Evolutionary conservation across 192 early-diverging fungal species (phyloP).

Genomic region (Chytriomyces confervae): DNA sequence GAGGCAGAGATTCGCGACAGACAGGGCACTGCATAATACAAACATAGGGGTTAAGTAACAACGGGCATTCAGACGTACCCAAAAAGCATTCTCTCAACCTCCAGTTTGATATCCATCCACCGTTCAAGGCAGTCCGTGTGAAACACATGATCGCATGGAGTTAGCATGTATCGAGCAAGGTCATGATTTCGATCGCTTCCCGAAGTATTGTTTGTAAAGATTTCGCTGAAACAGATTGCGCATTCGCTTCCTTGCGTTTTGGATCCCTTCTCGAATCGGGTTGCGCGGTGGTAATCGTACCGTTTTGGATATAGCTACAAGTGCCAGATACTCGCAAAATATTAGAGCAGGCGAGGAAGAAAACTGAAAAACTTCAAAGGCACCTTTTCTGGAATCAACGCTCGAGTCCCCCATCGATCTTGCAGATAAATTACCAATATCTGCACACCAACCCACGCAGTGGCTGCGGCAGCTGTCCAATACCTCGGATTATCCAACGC

Average conservation of each 20-base stretch:
- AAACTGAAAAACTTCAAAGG: slow-evolving; percentile 19
- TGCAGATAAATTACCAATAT: slow-evolving; percentile 65
- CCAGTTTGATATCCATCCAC: slow-evolving; percentile 84
- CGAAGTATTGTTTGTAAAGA: neutral
- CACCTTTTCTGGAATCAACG: slow-evolving; percentile 72
- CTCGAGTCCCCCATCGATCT: slow-evolving; percentile 71
- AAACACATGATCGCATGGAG: slow-evolving; percentile 80
- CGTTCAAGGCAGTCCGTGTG: slow-evolving; percentile 76
- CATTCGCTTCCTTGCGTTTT: slow-evolving; percentile 5
- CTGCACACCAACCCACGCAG: slow-evolving; percentile 65
- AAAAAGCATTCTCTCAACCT: slow-evolving; percentile 35
- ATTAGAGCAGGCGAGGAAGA: too few relatives aligned
- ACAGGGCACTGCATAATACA: slow-evolving; percentile 22
- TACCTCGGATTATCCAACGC: slow-evolving; percentile 54
- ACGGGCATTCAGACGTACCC: neutral
- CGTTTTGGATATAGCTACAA: slow-evolving; percentile 19
- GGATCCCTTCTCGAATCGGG: neutral
- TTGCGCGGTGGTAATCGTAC: slow-evolving; percentile 33
- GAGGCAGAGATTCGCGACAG: slow-evolving; percentile 29
- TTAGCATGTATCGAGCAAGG: slow-evolving; percentile 67
- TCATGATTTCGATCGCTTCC: neutral
- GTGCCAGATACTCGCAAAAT: too few relatives aligned
- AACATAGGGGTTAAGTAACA: too few relatives aligned
- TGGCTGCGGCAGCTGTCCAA: slow-evolving; percentile 52
- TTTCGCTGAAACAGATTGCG: slow-evolving; percentile 25